A percentile compares a stretch with the other conserved stretches of the same genome.
Conservation (phyloP, 192 early-diverging fungal genomes). For the Coemansia sp. region DNA sequence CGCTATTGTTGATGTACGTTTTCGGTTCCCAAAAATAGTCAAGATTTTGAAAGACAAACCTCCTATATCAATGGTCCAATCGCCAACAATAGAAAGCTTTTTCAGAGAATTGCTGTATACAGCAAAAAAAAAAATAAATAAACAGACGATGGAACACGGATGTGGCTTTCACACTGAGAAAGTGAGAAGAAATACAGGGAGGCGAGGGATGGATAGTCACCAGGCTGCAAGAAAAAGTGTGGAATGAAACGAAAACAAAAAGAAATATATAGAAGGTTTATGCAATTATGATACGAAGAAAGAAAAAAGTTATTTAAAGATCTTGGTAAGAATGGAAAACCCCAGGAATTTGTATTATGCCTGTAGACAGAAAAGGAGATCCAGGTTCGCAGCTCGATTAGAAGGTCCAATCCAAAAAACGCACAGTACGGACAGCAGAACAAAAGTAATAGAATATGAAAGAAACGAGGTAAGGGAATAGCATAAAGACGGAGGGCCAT, state of each 20-base stretch:
- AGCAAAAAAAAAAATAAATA: not conserved
- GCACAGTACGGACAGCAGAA: not conserved
- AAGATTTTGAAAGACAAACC: slow-evolving; percentile 5
- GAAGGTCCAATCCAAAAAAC: not conserved
- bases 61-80: not conserved
- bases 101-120: slow-evolving; percentile 11
- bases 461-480: not conserved
- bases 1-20: slow-evolving; percentile 2
- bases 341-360: not conserved
- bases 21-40: slow-evolving; percentile 5
- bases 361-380: slow-evolving; percentile 2
- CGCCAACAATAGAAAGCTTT: not conserved
- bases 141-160: slow-evolving; percentile 9
- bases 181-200: slow-evolving; percentile 11
- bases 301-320: slow-evolving; percentile 1
- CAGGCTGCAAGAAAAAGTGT: slow-evolving; percentile 10
- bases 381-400: not conserved
- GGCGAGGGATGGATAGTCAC: slow-evolving; percentile 10
- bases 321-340: not conserved
- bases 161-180: slow-evolving; percentile 12
- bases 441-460: slow-evolving; percentile 1
- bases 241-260: slow-evolving; percentile 13
- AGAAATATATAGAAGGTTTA: not conserved
- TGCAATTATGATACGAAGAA: not conserved
- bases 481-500: slow-evolving; percentile 5